phyloP scores from a whole-genome alignment of 1,284 basidiomycete genomes.

The Neonothopanus nambi region DNA sequence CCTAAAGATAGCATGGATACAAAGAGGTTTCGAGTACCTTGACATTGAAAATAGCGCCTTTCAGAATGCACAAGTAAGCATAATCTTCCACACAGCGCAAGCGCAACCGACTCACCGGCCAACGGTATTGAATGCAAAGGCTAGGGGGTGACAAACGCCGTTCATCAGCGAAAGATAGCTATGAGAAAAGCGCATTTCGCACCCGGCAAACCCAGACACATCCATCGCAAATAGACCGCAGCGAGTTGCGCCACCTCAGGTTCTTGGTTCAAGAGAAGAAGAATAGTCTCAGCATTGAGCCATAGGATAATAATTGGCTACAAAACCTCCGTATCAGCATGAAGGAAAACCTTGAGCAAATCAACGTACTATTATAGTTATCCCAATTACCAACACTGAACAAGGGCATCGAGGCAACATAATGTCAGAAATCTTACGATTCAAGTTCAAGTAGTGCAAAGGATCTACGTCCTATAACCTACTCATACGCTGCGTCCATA shows the following conservation, averaged over 20 bases:
- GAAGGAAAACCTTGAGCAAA: no score
- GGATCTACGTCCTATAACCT: background rate
- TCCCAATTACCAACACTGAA: conserved; percentile 5
- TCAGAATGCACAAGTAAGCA: conserved; percentile 17
- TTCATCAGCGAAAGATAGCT: background rate
- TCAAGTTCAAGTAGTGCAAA: background rate
- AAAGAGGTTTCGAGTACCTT: conserved; percentile 45
- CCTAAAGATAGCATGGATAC: no score
- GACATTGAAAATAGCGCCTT: conserved; percentile 89
- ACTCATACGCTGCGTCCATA: conserved; percentile 21
- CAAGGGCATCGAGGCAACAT: background rate
- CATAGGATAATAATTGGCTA: conserved; percentile 73
- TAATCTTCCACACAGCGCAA: background rate
- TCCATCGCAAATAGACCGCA: conserved; percentile 74
- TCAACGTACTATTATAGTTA: conserved; percentile 8
- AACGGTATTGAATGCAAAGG: conserved; percentile 78
- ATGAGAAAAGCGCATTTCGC: conserved; percentile 15
- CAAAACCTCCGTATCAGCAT: background rate
- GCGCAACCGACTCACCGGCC: conserved; percentile 48
- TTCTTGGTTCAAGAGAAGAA: conserved; percentile 83
- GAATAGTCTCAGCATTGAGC: conserved; percentile 80
- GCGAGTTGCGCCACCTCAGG: conserved; percentile 83
- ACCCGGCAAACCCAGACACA: conserved; percentile 81
- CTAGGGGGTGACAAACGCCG: conserved; percentile 43
- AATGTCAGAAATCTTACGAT: background rate